phyloP scores from a whole-genome alignment of 352 stramenopile species.

The Nothophytophthora sp. region DNA sequence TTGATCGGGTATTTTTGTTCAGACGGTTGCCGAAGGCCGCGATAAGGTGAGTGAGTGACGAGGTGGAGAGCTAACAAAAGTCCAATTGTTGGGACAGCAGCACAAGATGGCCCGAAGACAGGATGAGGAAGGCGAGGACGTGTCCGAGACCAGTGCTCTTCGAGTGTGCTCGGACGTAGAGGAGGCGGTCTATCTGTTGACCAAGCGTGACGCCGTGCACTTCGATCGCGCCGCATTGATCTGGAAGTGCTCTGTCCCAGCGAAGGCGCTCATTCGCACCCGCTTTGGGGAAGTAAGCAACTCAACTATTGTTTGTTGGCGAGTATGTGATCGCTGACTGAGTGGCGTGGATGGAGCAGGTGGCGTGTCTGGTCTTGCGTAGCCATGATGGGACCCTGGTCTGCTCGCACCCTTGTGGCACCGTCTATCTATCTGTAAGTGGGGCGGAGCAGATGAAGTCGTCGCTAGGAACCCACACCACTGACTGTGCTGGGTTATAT shows the following conservation, averaged over 20 bases:
- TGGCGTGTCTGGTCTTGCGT: slow-evolving; percentile 41
- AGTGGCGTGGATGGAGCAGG: slow-evolving; percentile 15
- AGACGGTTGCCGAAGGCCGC: neutral
- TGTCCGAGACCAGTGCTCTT: neutral
- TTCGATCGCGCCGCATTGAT: slow-evolving; percentile 37
- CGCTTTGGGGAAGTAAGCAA: slow-evolving; percentile 48
- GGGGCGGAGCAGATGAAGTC: neutral
- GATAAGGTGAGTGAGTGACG: neutral
- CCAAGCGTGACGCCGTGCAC: slow-evolving; percentile 48
- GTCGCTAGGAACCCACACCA: too few species aligned
- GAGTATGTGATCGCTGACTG: neutral
- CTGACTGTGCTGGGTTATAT: too few species aligned
- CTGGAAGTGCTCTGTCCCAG: slow-evolving; percentile 48
- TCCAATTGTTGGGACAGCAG: too few species aligned
- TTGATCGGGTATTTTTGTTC: neutral
- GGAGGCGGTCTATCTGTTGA: slow-evolving; percentile 51
- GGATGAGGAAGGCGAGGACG: slow-evolving; percentile 1
- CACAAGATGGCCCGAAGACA: slow-evolving; percentile 2
- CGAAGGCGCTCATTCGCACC: slow-evolving; percentile 43
- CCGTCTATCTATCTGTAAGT: slow-evolving; percentile 51
- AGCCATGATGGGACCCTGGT: slow-evolving; percentile 55
- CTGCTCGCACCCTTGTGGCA: slow-evolving; percentile 40
- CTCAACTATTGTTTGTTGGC: neutral
- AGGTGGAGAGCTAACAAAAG: too few species aligned
- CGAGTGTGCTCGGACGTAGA: slow-evolving; percentile 40